phyloP scores from a whole-genome alignment of 768 basidiomycete genomes.

The Naganishia friedmannii region DNA sequence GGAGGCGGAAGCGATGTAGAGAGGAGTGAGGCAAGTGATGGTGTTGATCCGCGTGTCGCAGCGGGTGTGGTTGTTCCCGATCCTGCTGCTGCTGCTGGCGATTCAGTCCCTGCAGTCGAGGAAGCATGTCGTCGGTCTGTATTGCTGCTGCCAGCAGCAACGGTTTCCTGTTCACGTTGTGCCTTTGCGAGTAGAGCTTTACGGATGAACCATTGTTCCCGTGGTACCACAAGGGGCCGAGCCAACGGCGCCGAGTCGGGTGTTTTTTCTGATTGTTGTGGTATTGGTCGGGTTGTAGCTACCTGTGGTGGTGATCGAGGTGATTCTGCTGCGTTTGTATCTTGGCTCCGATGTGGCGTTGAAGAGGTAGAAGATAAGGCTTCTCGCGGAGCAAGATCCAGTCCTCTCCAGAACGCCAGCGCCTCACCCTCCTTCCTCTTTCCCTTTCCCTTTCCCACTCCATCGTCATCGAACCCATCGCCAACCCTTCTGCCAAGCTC shows the following conservation, averaged over 20 bases:
- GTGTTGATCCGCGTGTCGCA: background rate
- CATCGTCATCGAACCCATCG: background rate
- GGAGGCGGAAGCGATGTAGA: constrained; percentile 14
- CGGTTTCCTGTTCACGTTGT: background rate
- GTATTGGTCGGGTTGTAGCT: background rate
- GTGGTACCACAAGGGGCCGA: constrained; percentile 12
- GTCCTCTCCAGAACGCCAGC: constrained; percentile 27
- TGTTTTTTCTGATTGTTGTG: background rate
- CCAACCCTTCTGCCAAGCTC: constrained; percentile 25
- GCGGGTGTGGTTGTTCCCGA: background rate
- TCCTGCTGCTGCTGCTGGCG: background rate
- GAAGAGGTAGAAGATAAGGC: background rate
- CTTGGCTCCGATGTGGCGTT: background rate
- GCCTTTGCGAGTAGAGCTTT: constrained; percentile 20
- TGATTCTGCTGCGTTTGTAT: background rate
- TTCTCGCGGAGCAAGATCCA: constrained; percentile 9
- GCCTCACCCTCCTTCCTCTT: constrained; percentile 5
- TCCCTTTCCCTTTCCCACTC: background rate
- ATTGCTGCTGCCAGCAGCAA: background rate
- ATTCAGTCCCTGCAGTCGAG: background rate
- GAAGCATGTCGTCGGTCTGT: background rate
- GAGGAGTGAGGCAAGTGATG: constrained; percentile 27
- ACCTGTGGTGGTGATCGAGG: background rate
- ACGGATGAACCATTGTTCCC: constrained; percentile 34
- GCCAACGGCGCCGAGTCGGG: background rate